Base-by-base conservation (phyloP, 2,329 filamentous ascomycete species). In the Kalmusia sp. region DNA sequence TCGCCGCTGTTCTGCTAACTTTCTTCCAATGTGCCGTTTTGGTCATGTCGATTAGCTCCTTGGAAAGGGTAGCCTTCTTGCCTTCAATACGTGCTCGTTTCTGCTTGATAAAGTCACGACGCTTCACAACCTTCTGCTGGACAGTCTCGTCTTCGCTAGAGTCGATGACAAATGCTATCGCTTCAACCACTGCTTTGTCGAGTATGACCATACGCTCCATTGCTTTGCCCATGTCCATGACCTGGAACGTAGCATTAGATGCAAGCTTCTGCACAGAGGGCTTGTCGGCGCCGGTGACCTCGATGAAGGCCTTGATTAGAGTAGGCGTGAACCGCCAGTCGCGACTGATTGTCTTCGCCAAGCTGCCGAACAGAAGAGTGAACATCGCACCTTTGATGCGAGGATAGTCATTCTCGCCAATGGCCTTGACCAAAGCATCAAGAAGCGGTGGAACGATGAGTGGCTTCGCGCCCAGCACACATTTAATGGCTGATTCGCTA, bases 271-370 rank as follows among this genome's bases (percentile, higher is more conserved):
- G 95, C 34, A 99, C 93, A 1, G 93, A 97, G 4, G 92, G 87
- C 72, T 96, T 96, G 75, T 99, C 95, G 14, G 96, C 92, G 30
- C 88, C 88, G 15, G 90, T 93, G 2, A 95, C 92, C 65, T 90
- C 86, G 59, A 99, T 95, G 76, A 96, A 99, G 7, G 95, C 82
- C 48, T 88, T 87, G 78, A 99, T 91, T 43, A 97, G 79, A n/a
- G 89, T 85, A 1, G 96, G 95, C 0, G 95, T 92, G 73, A 93
- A 97, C 33, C 93, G 89, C 96, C 96, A 99, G 72, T 99, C 93
- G 49, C 90, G 88, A 40, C 92, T 86, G 39, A 96, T 84, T 0
- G 93, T 96, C 76, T 93, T 96, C 5, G 92, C 84, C 30, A 99
- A 79, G 55, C 91, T 96, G 9, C 93, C 93, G 65, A 93, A 96